Base-by-base conservation (phyloP, 2,329 filamentous ascomycete genomes). In the Colletotrichum abscissum region DNA sequence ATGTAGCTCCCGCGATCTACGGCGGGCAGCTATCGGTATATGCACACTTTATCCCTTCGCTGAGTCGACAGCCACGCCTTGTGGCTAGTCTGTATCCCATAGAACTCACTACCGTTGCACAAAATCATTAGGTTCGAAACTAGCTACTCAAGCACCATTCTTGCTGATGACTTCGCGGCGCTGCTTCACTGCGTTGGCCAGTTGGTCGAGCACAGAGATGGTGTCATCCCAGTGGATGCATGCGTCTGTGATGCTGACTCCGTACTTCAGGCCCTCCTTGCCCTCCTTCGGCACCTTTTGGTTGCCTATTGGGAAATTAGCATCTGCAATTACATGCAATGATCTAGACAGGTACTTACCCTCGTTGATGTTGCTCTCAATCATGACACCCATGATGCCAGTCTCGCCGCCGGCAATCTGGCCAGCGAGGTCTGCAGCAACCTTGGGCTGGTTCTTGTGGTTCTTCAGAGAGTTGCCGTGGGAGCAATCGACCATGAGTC, bases 401-500 rank as follows among this genome's bases (percentile, higher is more conserved):
- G 89, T 89, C 86, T 98, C 96, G 46, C 97, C 97, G 71, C 89
- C 90, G 67, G 92, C 88, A 73, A 99, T 94, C 85, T 99, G 97
- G 79, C 94, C 92, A 2, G 94, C 95, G 70, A 99, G 83, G 12
- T 88, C 90, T 63, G 91, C 92, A 4, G 95, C 95, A 24, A 99
- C 97, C 88, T 96, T 95, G 77, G 95, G 95, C 86, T 99, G 97
- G 84, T 98, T 99, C 86, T 92, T 95, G 89, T 98, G 96, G 85
- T 98, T 91, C 90, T 99, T 99, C 81, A 93, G 87, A 58, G 94
- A 97, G 87, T 98, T 98, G 76, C 97, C 97, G 83, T 99, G 97
- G 82, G 94, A 97, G 89, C 97, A 99, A 85, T 99, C 97, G 35
- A 99, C 93, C 97, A 99, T 99, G 80, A 99, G 88, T 76, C 95